Percentiles rank a stretch among this genome's conserved stretches.
Evolutionary conservation across 176 grass and related monocot genomes (phyloP).

Genomic region (Zea luxurians): DNA sequence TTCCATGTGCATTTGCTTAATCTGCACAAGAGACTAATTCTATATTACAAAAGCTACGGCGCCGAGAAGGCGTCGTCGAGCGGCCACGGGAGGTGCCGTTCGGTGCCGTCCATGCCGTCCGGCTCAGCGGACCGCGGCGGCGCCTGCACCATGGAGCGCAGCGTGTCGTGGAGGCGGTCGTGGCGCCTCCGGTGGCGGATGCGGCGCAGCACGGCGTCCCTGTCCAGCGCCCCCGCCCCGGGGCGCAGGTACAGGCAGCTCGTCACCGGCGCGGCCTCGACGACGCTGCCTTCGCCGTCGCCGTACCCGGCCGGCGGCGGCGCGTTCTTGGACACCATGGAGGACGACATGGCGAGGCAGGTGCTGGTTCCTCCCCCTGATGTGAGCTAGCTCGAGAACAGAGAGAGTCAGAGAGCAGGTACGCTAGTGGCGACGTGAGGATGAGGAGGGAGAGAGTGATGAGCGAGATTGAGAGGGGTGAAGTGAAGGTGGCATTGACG

Average conservation of each 20-base stretch:
- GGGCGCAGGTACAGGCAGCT: conserved; percentile 54
- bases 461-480: neutral
- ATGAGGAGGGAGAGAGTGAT: neutral
- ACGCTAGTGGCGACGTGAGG: conserved; percentile 1
- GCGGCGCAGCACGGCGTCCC: conserved; percentile 67
- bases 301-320: neutral
- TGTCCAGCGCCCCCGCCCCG: conserved; percentile 42
- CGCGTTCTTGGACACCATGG: conserved; percentile 41
- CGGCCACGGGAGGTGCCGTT: conserved; percentile 35
- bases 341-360: conserved; percentile 40
- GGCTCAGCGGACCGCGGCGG: conserved; percentile 5
- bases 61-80: conserved; percentile 73
- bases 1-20: neutral
- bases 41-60: conserved; percentile 35
- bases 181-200: conserved; percentile 74
- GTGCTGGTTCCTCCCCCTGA: neutral
- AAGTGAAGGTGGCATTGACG: neutral
- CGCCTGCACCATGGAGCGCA: conserved; percentile 44
- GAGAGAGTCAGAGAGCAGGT: neutral
- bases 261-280: conserved; percentile 29
- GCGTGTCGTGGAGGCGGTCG: conserved; percentile 40
- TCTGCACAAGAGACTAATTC: conserved; percentile 12
- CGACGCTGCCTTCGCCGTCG: neutral
- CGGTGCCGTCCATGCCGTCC: conserved; percentile 2
- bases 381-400: neutral